phyloP scores from a whole-genome alignment of 495 filamentous ascomycete species.

The Penicillium pancosmium region DNA sequence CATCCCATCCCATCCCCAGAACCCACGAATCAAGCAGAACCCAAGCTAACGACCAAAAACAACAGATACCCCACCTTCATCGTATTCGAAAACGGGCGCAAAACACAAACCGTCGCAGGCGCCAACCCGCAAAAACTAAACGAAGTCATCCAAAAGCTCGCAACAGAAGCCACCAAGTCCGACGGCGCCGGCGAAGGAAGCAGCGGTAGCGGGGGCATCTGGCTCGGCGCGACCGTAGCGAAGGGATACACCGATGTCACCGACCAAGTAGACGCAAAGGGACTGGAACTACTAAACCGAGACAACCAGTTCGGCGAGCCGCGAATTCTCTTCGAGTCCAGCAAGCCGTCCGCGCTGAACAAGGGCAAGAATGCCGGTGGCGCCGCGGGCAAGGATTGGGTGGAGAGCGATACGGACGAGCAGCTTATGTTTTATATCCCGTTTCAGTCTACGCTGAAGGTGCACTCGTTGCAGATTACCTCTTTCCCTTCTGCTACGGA shows the following conservation, averaged over 20 bases:
- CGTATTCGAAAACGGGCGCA: slow-evolving; percentile 75
- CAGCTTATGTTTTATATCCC: slow-evolving; percentile 94
- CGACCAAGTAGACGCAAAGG: slow-evolving; percentile 73
- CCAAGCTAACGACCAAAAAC: not conserved
- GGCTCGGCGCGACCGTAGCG: slow-evolving; percentile 74
- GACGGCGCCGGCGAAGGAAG: slow-evolving; percentile 50
- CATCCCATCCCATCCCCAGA: not conserved
- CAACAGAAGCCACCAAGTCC: slow-evolving; percentile 63
- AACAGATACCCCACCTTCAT: slow-evolving; percentile 75
- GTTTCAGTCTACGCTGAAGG: slow-evolving; percentile 85
- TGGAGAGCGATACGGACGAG: slow-evolving; percentile 99
- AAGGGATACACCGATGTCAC: slow-evolving; percentile 85
- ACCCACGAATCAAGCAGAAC: not conserved
- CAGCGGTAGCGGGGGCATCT: slow-evolving; percentile 54
- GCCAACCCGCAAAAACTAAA: slow-evolving; percentile 71
- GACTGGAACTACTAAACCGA: slow-evolving; percentile 84
- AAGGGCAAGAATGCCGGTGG: slow-evolving; percentile 59
- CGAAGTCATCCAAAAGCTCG: slow-evolving; percentile 71
- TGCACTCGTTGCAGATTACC: slow-evolving; percentile 88
- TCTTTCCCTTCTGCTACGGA: slow-evolving; percentile 61
- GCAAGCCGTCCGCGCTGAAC: slow-evolving; percentile 66
- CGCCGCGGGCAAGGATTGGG: slow-evolving; percentile 65
- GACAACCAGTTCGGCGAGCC: slow-evolving; percentile 70
- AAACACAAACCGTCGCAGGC: slow-evolving; percentile 70
- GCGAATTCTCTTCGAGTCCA: slow-evolving; percentile 69